Evolutionary conservation across 768 basidiomycete species (phyloP).

Genomic region (Psilocybe cyanescens): DNA sequence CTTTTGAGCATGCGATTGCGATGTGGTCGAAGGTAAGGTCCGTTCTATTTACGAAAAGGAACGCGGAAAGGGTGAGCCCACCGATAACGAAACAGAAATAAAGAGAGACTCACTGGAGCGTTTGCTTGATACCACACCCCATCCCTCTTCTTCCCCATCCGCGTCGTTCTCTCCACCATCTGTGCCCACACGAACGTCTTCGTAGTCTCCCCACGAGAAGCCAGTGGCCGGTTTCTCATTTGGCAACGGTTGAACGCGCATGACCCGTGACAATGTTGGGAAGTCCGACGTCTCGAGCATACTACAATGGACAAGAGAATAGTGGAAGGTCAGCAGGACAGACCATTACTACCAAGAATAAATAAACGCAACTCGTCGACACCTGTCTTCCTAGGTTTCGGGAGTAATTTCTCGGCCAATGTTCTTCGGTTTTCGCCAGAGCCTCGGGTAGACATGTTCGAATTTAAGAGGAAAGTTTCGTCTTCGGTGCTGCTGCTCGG

Average conservation of each 20-base stretch:
- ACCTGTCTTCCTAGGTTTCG: slow-evolving; percentile 65
- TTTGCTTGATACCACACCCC: slow-evolving; percentile 75
- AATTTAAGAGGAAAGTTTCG: slow-evolving; percentile 25
- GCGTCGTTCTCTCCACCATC: slow-evolving; percentile 55
- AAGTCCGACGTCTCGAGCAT: slow-evolving; percentile 66
- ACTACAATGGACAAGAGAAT: slow-evolving; percentile 37
- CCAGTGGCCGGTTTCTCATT: slow-evolving; percentile 64
- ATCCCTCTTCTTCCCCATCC: slow-evolving; percentile 77
- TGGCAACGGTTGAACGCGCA: slow-evolving; percentile 65
- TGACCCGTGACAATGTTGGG: slow-evolving; percentile 62
- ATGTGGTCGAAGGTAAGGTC: slow-evolving; percentile 6
- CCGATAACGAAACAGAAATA: slow-evolving; percentile 2
- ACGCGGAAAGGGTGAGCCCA: not conserved
- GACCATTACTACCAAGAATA: slow-evolving; percentile 5
- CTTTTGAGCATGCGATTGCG: slow-evolving; percentile 23
- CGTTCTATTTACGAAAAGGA: slow-evolving; percentile 16
- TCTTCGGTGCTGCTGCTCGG: slow-evolving; percentile 21
- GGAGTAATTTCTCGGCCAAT: slow-evolving; percentile 66
- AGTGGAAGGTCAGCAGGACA: slow-evolving; percentile 7
- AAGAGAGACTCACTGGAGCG: slow-evolving; percentile 40
- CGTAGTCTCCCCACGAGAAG: slow-evolving; percentile 80
- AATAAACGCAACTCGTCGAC: slow-evolving; percentile 59
- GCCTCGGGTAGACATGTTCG: slow-evolving; percentile 25
- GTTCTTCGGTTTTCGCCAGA: slow-evolving; percentile 38
- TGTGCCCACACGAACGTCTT: slow-evolving; percentile 52